Evolutionary conservation across 1,139 yeast species (phyloP), one percentile per base, ranked within the genome.

Genomic region (Pichia sp.): DNA sequence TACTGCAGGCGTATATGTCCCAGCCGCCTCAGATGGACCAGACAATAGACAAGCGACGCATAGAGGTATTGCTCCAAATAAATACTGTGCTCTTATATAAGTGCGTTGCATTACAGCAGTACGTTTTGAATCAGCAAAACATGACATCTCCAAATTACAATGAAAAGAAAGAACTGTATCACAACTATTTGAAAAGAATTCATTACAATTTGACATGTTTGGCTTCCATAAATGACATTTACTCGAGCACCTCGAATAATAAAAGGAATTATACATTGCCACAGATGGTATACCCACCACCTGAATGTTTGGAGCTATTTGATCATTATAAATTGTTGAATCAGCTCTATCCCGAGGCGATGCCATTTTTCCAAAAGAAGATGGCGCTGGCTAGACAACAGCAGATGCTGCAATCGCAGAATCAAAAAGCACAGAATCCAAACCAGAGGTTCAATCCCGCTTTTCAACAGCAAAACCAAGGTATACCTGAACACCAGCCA

Each of bases 161-260:
- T 10, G 64, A 78, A 31, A 67, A 75, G 49, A 66, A 66, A 52
- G 82, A 78, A 46, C 72, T 75, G 57, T 80, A 77, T 63, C 80
- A 76, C 61, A 77, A 79, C 59, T 78, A 79, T 59, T 74, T 80
- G 19, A 71, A 80, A 52, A 69, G 85, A 59, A 72, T 80, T 34
- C 84, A 80, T 61, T 78, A 81, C 61, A 81, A 81, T 62, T 67
- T 81, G 54, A 71, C 80, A 10, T 82, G 80, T 50, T 70, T 81
- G 54, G 77, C 81, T 7, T 77, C 75, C 51, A 73, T 81, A 44
- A 79, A 79, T 58, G 84, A 80, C 55, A 73, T 75, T 56, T 80
- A 80, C 61, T 78, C 80, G 54, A 67, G 64, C 23, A 69, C 66
- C 15, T 62, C 62, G 67, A 68, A 65, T 16, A 59, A 59, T 66